A percentile compares a stretch with the other conserved stretches of the same genome.
Conservation (phyloP, 2,329 filamentous ascomycete genomes). For the Arthrobotrys megalospora region DNA sequence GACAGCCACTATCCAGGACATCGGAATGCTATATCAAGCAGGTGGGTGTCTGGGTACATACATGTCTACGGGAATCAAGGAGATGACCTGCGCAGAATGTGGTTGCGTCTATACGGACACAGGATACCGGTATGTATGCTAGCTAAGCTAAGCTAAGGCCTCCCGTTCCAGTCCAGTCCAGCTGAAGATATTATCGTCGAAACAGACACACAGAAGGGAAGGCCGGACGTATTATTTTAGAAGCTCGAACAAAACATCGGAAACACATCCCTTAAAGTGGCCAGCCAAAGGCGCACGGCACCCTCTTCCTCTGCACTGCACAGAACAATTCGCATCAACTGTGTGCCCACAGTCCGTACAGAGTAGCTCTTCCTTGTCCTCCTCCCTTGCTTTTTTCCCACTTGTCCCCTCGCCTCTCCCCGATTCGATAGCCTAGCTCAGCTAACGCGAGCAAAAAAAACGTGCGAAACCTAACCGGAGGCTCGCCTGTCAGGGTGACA, state of each 20-base stretch:
- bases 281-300: conserved; percentile 61
- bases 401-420: conserved; percentile 44
- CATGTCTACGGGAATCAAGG: conserved; percentile 19
- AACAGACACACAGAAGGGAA: conserved; percentile 33
- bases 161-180: conserved; percentile 31
- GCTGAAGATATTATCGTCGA: conserved; percentile 31
- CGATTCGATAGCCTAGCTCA: conserved; percentile 36
- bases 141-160: too few relatives aligned
- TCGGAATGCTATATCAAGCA: conserved; percentile 13
- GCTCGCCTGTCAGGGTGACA: conserved; percentile 58
- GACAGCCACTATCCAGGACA: conserved; percentile 1
- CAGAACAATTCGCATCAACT: conserved; percentile 1
- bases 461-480: conserved; percentile 51
- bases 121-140: conserved; percentile 20
- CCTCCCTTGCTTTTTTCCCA: conserved; percentile 45
- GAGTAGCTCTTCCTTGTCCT: conserved; percentile 30
- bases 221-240: conserved; percentile 41
- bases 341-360: conserved; percentile 16
- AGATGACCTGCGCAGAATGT: conserved; percentile 10
- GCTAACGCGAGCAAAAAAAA: conserved; percentile 35
- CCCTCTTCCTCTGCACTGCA: conserved; percentile 34
- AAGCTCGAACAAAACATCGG: conserved; percentile 52
- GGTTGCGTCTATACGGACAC: conserved; percentile 15
- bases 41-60: too few relatives aligned
- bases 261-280: conserved; percentile 59